Conservation (phyloP, 1,284 basidiomycete genomes). For the Ustilago esculenta region DNA sequence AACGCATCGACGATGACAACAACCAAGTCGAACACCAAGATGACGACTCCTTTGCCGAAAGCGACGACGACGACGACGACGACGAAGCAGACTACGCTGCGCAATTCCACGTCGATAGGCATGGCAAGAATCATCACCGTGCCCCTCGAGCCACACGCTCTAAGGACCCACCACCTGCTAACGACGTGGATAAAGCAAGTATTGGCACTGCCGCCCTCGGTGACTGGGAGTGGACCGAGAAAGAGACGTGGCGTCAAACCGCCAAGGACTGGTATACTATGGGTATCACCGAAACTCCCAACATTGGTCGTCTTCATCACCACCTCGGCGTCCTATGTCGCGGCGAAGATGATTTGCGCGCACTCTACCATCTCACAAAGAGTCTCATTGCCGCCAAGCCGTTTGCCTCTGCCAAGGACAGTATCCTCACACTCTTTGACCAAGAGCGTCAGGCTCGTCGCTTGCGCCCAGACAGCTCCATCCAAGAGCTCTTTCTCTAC, state of each 20-base stretch:
- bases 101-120: neutral
- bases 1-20: conserved; percentile 39
- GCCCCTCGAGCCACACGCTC: too few species aligned
- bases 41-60: conserved; percentile 4
- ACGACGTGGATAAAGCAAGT: conserved; percentile 69
- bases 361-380: conserved; percentile 93
- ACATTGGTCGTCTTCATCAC: conserved; percentile 90
- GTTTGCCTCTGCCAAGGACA: conserved; percentile 85
- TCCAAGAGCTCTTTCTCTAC: conserved; percentile 85
- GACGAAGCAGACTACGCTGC: neutral
- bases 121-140: neutral
- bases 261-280: conserved; percentile 92
- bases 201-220: conserved; percentile 88
- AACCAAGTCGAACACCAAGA: conserved; percentile 19
- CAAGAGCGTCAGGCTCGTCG: conserved; percentile 73
- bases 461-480: conserved; percentile 75
- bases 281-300: conserved; percentile 86
- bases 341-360: conserved; percentile 77
- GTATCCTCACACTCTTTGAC: conserved; percentile 85
- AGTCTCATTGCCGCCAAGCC: conserved; percentile 76
- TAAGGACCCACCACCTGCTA: neutral
- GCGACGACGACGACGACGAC: conserved; percentile 1
- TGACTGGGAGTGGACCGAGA: conserved; percentile 87
- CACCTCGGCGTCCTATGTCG: conserved; percentile 89
- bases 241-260: conserved; percentile 88